phyloP scores from a whole-genome alignment of 2,329 filamentous ascomycete species.

The Apiospora saccharicola region DNA sequence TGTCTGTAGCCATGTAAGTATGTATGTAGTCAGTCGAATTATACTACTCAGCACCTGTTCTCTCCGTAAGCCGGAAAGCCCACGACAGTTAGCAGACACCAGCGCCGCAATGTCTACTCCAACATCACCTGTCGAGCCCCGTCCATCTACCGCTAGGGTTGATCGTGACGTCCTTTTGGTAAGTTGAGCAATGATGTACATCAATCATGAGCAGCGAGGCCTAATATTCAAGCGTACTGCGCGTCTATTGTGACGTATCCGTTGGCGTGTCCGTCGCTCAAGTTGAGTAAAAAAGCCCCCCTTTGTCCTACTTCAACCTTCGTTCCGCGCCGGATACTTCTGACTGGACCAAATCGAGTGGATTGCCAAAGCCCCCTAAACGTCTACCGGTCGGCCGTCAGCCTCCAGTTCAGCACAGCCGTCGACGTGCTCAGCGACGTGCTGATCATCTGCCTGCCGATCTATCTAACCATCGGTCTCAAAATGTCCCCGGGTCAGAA shows the following conservation, averaged over 20 bases:
- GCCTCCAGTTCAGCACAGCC: constrained; percentile 31
- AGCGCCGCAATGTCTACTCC: background rate
- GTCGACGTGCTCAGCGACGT: constrained; percentile 35
- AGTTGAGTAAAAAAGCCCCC: background rate
- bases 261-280: background rate
- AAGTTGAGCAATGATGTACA: background rate
- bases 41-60: too few species aligned
- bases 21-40: too few species aligned
- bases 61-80: background rate
- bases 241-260: background rate
- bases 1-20: too few species aligned
- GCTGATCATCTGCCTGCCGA: constrained; percentile 29
- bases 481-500: constrained; percentile 28
- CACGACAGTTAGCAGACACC: background rate
- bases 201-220: background rate
- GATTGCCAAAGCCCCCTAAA: constrained; percentile 31
- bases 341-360: constrained; percentile 30
- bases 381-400: constrained; percentile 26
- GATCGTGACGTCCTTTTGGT: background rate
- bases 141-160: too few species aligned
- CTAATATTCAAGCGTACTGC: too few species aligned
- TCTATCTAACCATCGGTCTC: constrained; percentile 27
- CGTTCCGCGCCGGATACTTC: too few species aligned
- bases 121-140: too few species aligned
- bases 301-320: too few species aligned